Evolutionary conservation across 2,329 filamentous ascomycete species (phyloP), one percentile per base, ranked within the genome.

Genomic region (Trichoderma sp.): DNA sequence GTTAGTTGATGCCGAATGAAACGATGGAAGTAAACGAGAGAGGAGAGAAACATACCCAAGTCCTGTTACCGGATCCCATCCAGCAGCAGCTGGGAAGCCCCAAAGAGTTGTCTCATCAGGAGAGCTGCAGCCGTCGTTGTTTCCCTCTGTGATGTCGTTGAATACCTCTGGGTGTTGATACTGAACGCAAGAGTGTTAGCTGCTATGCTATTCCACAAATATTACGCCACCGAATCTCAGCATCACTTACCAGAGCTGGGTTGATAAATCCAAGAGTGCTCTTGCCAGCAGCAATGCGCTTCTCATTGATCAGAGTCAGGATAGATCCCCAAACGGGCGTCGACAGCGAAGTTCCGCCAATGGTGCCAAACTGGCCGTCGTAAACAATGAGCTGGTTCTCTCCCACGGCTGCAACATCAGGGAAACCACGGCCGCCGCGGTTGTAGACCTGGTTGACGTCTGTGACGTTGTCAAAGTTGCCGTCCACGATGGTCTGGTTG

Each of bases 321-420:
- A 82, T 76, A 28, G 75, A 75, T 3, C 72, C 78, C 30, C 79
- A 78, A 6, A 77, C 73, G 0, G 79, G 80, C 6, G 78, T 78
- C 36, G 78, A 78, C 3, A 76, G 77, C 53, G 83, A 85, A 0
- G 87, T 88, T 17, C 86, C 87, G 67, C 80, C 85, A 1, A 85
- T 81, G 32, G 84, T 78, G 0, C 75, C 74, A 70, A 84, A 85
- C 8, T 77, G 76, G 26, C 84, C 84, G 63, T 85, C 79, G 39
- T 85, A 78, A 1, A 82, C 82, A 6, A 85, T 77, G 43, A 81
- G 79, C 72, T 81, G 83, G 55, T 80, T 83, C 7, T 81, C 82
- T 4, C 83, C 84, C 32, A 84, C 82, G n/a, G 82, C 82, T 5
- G 78, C 75, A 12, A 85, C 80, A 66, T 87, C 85, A 0, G 85